Conservation (phyloP, 75 land plant species). For the Sequoia sempervirens region DNA sequence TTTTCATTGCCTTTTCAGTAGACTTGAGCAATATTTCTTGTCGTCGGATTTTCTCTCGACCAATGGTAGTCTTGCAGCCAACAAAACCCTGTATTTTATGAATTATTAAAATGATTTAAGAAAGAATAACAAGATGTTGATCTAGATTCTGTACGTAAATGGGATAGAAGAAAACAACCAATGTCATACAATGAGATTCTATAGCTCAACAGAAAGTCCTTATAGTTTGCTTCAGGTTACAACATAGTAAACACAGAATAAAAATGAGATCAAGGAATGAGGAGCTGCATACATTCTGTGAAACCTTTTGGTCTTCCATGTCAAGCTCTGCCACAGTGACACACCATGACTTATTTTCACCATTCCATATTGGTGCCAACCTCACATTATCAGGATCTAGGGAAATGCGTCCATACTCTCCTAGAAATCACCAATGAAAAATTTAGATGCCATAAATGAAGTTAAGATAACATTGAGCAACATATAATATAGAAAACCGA, state of each 20-base stretch:
- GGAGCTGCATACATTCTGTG: constrained; percentile 8
- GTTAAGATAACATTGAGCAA: not conserved
- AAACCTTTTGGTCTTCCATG: not conserved
- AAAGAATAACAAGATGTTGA: not conserved
- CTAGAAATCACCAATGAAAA: constrained; percentile 1
- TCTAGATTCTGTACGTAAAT: not conserved
- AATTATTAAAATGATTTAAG: not conserved
- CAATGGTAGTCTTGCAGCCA: not conserved
- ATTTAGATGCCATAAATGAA: not conserved
- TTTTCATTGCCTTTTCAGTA: constrained; percentile 6
- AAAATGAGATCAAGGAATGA: not conserved
- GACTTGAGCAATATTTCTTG: constrained; percentile 1
- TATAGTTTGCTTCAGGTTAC: not conserved
- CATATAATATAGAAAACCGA: not conserved
- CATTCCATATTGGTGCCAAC: constrained; percentile 26
- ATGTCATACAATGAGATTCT: not conserved
- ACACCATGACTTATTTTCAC: constrained; percentile 13
- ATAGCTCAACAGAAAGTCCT: not conserved
- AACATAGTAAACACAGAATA: not conserved
- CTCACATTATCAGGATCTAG: constrained; percentile 17
- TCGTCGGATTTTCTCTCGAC: not conserved
- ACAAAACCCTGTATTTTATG: constrained; percentile 6
- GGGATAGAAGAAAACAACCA: not conserved
- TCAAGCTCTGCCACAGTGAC: constrained; percentile 6
- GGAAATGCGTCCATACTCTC: constrained; percentile 4